Evolutionary conservation across 495 filamentous ascomycete species (phyloP), one percentile per base, ranked within the genome.

Genomic region (Tuber borchii): DNA sequence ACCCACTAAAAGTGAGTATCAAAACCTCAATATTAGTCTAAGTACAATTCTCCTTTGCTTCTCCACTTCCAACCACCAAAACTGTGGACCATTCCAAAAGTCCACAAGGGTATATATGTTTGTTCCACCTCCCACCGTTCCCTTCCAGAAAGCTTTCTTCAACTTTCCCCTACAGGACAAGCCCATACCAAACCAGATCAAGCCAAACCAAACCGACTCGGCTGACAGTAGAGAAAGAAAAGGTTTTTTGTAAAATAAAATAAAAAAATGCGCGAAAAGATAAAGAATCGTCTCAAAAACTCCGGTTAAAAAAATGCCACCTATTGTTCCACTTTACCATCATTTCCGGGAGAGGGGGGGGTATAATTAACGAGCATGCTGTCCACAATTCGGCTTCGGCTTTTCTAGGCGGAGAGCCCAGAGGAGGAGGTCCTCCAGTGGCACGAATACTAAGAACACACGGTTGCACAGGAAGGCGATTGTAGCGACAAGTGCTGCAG

Each of bases 391-490:
- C 46, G 78, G 82, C 48, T 72, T 76, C 7, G 90, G 90, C 79
- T 91, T 92, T 78, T 90, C 86, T 12, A 91, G 87, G 42, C 89
- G 86, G 72, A 90, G 83, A 22, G 87, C 76, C 87, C 88, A 90
- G 39, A 92, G 84, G 74, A 92, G 88, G 79, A 88, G 89, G 79
- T 92, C 90, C 82, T 92, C 90, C 14, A 91, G 39, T 0, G 87
- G 87, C 42, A 90, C 74, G 69, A 91, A 82, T 72, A 91, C 88
- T 74, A 91, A 83, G 74, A 92, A 83, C 2, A 89, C 81, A 8
- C 85, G 80, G 77, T 92, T 92, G 75, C 85, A 88, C 71, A 80
- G 77, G 86, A 90, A 90, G 5, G 89, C 88, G 10, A 91, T 76
- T 26, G 78, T 84, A 71, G 89, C 90, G 2, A 91, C 87, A 10